Evolutionary conservation across 805 yeast genomes (phyloP), one percentile per base, ranked within the genome.

Genomic region (Pichia insulana): DNA sequence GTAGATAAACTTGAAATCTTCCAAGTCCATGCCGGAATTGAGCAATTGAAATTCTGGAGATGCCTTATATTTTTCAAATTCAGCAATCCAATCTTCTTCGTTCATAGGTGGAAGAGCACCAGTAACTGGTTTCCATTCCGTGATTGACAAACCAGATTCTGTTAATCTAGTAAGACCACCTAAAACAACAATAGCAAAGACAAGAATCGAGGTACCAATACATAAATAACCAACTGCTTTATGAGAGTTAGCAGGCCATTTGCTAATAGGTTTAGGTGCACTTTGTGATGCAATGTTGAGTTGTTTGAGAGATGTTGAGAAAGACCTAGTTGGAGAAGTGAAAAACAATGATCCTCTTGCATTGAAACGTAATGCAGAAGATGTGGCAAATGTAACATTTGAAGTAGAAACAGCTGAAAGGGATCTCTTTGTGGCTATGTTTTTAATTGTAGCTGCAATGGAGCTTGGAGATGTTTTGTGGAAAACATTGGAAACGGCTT

Each of bases 91-190:
- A 47, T 92, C 89, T 39, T 66, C 65, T 53, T 86, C 79, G 45
- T 65, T 76, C 54, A 83, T 57, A 0, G 98, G 98, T 2, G 99
- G 99, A 12, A 92, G 62, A 2, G 94, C 67, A 37, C 99, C 99
- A 0, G 98, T 87, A 22, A 92, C 88, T 1, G 99, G 99, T 60
- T 80, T 86, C 99, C 99, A 92, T 58, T 92, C 98, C 1, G 97
- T 92, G 59, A 92, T 92, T 37, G 95, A 83, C 36, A 92, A 69
- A 0, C 98, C 99, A 0, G 96, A 85, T 58, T 92, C 99, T 0
- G 98, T 92, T 36, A 92, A 70, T 55, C 99, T 74, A 0, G 98
- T 92, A 36, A 92, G 70, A 1, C 99, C 99, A 36, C 98, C 99
- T 5, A 92, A 69, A n/a, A 92, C 80, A 13, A 92, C 97, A 47